Conservation (phyloP, 768 basidiomycete genomes). For the Hydnomerulius pinastri region DNA sequence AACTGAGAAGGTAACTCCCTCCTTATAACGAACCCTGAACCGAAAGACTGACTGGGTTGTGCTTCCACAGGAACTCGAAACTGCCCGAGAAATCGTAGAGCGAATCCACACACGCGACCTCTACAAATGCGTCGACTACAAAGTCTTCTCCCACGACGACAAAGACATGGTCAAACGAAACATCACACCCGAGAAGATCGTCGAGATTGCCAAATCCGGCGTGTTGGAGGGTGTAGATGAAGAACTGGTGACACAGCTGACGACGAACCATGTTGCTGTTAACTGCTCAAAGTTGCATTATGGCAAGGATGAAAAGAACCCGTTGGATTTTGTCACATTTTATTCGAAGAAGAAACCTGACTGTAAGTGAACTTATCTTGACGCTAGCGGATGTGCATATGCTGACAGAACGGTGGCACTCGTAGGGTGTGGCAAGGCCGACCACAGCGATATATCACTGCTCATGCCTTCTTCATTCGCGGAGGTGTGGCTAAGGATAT, state of each 20-base stretch:
- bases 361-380: constrained; percentile 39
- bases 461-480: constrained; percentile 67
- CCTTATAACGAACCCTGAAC: too few species aligned
- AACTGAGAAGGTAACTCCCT: constrained; percentile 28
- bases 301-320: constrained; percentile 72
- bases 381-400: not conserved
- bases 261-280: constrained; percentile 59
- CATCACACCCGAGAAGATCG: constrained; percentile 45
- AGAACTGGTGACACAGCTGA: constrained; percentile 37
- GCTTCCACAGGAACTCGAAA: constrained; percentile 52
- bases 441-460: constrained; percentile 60
- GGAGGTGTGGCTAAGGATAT: constrained; percentile 70
- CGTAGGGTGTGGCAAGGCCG: constrained; percentile 46
- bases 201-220: constrained; percentile 39
- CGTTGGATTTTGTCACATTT: constrained; percentile 68
- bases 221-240: constrained; percentile 26
- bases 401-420: not conserved
- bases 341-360: constrained; percentile 67
- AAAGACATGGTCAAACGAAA: constrained; percentile 22
- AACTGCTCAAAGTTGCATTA: constrained; percentile 70
- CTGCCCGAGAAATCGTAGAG: constrained; percentile 59
- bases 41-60: too few species aligned
- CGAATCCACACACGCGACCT: constrained; percentile 65
- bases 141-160: constrained; percentile 43
- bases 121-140: constrained; percentile 71